Evolutionary conservation across 1,284 basidiomycete species (phyloP).

Genomic region (Omphalotus olearius): DNA sequence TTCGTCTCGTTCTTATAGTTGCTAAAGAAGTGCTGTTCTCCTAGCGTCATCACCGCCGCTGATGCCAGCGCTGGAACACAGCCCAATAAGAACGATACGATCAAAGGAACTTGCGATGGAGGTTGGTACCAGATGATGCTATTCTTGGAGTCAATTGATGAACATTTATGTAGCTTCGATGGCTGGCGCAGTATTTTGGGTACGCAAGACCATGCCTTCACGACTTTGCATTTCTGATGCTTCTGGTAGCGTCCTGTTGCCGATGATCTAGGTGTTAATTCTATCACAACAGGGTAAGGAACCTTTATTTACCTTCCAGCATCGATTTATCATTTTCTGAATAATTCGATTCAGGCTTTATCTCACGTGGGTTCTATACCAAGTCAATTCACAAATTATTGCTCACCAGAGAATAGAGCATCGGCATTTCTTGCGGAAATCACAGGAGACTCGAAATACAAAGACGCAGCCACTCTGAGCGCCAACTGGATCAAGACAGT

Average conservation of each 20-base stretch:
- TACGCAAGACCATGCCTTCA: constrained; percentile 17
- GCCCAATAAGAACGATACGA: constrained; percentile 34
- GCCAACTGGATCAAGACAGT: constrained; percentile 43
- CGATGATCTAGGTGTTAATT: constrained; percentile 38
- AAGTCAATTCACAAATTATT: background rate
- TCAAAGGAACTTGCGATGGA: constrained; percentile 38
- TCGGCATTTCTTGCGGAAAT: constrained; percentile 44
- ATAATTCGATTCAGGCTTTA: constrained; percentile 26
- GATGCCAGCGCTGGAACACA: constrained; percentile 31
- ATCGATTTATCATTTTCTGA: background rate
- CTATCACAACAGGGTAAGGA: constrained; percentile 44
- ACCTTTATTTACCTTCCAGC: background rate
- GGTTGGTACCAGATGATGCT: constrained; percentile 22
- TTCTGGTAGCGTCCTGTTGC: constrained; percentile 31
- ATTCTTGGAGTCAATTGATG: background rate
- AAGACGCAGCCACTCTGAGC: constrained; percentile 37
- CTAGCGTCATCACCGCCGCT: constrained; percentile 36
- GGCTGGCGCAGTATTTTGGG: constrained; percentile 52
- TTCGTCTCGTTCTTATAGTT: background rate
- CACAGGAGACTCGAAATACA: constrained; percentile 40
- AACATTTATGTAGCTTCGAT: constrained; percentile 31
- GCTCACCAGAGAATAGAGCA: constrained; percentile 25
- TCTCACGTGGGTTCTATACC: constrained; percentile 25
- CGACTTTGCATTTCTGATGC: background rate
- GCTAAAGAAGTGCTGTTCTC: background rate